Evolutionary conservation across 2,329 filamentous ascomycete genomes (phyloP).

Genomic region (Monosporascus sp.): DNA sequence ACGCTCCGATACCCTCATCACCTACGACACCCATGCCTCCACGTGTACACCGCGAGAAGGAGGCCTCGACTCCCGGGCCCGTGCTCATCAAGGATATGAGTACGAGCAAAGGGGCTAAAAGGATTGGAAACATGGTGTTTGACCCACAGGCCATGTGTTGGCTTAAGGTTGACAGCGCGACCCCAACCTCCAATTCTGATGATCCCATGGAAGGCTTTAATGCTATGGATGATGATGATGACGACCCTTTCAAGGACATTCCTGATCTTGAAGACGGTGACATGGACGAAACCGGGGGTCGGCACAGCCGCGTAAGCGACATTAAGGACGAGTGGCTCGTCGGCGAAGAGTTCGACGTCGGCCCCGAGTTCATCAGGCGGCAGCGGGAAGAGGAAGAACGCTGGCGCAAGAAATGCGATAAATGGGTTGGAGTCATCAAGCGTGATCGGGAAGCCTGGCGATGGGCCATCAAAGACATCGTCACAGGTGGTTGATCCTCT

Average conservation of each 20-base stretch:
- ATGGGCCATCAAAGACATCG: conserved; percentile 66
- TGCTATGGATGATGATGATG: conserved; percentile 70
- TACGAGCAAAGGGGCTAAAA: conserved; percentile 78
- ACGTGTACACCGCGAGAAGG: conserved; percentile 47
- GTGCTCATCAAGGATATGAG: conserved; percentile 91
- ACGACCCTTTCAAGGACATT: conserved; percentile 93
- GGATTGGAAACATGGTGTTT: conserved; percentile 97
- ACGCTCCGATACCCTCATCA: conserved; percentile 53
- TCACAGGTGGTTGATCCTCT: conserved; percentile 30
- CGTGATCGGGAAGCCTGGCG: conserved; percentile 62
- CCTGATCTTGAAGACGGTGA: conserved; percentile 76
- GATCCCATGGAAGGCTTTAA: conserved; percentile 62
- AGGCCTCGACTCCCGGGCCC: conserved; percentile 56
- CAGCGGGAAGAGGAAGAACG: conserved; percentile 88
- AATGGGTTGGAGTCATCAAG: conserved; percentile 65
- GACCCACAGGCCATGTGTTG: conserved; percentile 97
- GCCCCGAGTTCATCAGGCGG: conserved; percentile 83
- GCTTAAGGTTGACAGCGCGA: conserved; percentile 66
- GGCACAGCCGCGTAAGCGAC: conserved; percentile 51
- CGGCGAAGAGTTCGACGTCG: conserved; percentile 95
- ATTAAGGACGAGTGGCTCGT: conserved; percentile 76
- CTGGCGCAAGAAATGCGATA: conserved; percentile 83
- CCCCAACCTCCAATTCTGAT: conserved; percentile 40
- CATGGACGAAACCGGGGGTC: conserved; percentile 43
- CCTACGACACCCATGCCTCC: conserved; percentile 43